A percentile compares a stretch with the other conserved stretches of the same genome.
Conservation (phyloP, 2,329 filamentous ascomycete species). For the Keithomyces neogunnii region DNA sequence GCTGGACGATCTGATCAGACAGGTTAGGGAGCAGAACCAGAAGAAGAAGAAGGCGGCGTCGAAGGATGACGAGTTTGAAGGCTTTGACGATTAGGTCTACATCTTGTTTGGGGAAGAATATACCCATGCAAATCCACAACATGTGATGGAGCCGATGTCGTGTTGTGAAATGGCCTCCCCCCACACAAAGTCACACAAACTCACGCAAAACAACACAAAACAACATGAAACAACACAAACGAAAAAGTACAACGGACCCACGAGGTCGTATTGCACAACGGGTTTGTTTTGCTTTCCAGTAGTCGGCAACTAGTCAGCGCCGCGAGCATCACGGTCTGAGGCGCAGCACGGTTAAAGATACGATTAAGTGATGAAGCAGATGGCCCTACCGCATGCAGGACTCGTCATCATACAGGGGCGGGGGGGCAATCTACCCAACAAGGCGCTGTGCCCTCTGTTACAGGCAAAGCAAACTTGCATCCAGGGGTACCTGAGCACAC, state of each 20-base stretch:
- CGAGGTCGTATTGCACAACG: too few relatives aligned
- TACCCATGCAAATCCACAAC: conserved; percentile 10
- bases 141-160: not conserved
- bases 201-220: too few relatives aligned
- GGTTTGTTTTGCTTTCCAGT: too few relatives aligned
- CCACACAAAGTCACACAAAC: too few relatives aligned
- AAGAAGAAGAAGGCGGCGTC: conserved; percentile 33
- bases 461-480: too few relatives aligned
- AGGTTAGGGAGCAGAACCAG: conserved; percentile 52
- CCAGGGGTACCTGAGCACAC: too few relatives aligned
- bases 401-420: not conserved
- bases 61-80: conserved; percentile 46
- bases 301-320: too few relatives aligned
- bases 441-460: too few relatives aligned
- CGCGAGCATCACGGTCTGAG: not conserved
- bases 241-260: too few relatives aligned
- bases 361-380: not conserved
- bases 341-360: not conserved
- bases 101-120: conserved; percentile 8
- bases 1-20: conserved; percentile 54
- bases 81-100: conserved; percentile 41
- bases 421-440: not conserved
- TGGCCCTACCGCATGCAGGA: not conserved
- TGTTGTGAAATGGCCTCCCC: not conserved
- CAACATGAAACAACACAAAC: too few relatives aligned